Evolutionary conservation across 495 filamentous ascomycete species (phyloP), one percentile per base, ranked within the genome.

Genomic region (Neurospora tetrasperma): DNA sequence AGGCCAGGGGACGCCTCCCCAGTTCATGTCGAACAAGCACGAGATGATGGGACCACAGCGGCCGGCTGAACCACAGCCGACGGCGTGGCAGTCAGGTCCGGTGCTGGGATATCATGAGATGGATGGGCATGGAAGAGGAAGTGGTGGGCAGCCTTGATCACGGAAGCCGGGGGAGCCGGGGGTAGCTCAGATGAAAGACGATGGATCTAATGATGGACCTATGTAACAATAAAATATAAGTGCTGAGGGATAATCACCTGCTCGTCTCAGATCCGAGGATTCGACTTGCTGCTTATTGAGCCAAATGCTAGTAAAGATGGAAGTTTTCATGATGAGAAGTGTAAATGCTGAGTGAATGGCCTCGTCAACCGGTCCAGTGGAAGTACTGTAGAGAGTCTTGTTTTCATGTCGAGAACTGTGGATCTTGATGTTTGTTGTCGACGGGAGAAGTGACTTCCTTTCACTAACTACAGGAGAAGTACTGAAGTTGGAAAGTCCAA

Each of bases 51-150:
- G 79, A 44, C 75, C 71, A 74, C 71, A 23, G 72, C 54, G 38
- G 78, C 20, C 72, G 71, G 35, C 75, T 39, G 78, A 76, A 68
- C 76, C 77, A 20, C 76, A 75, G 43, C 78, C 75, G 23, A 74
- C 76, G 75, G 74, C 75, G 7, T 84, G 82, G 83, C 83, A 84
- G 69, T 77, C 82, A 10, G 80, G 83, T 11, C 83, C 82, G 16
- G 75, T 82, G 62, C 74, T 77, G 44, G 73, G 62, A 40, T 74
- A 75, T 1, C 78, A 85, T 73, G 83, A 85, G 74, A 82, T 83
- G 80, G 82, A 84, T 72, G 78, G 75, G 3, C n/a, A 73, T 69
- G 59, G 41, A 16, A 18, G 20, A 9, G 71, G 75, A 35, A 69
- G 69, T 20, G 69, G 40, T 42, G 77, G 48, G 20, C 70, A 75